Conservation (phyloP, 1,284 basidiomycete species). For the Cutaneotrichosporon sp. region DNA sequence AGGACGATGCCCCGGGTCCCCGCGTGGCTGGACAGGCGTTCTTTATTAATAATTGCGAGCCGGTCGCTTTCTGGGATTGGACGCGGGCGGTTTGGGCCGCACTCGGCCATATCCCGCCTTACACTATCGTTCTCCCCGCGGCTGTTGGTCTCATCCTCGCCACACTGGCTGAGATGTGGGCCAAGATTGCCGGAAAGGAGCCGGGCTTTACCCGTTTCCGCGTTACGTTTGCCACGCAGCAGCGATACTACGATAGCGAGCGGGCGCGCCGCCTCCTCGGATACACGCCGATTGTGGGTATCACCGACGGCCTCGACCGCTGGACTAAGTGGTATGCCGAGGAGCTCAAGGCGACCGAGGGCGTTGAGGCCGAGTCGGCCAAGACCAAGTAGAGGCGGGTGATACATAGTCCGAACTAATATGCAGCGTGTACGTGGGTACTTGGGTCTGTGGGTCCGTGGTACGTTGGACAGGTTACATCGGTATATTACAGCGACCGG, state of each 20-base stretch:
- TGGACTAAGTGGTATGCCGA: slow-evolving; percentile 49
- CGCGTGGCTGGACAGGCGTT: slow-evolving; percentile 88
- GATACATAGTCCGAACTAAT: slow-evolving; percentile 1
- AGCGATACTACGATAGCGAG: slow-evolving; percentile 92
- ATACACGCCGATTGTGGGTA: slow-evolving; percentile 85
- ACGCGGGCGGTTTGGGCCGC: slow-evolving; percentile 79
- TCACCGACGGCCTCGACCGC: slow-evolving; percentile 81
- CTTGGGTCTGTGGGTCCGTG: too few species aligned
- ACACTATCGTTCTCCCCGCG: slow-evolving; percentile 63
- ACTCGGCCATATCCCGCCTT: slow-evolving; percentile 63
- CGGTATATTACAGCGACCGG: not conserved
- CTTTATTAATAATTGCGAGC: slow-evolving; percentile 98
- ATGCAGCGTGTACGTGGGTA: not conserved
- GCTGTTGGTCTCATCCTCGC: slow-evolving; percentile 69
- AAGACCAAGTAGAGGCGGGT: slow-evolving; percentile 13
- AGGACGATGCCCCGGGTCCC: slow-evolving; percentile 31
- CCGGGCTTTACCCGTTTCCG: slow-evolving; percentile 88
- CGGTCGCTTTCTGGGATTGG: slow-evolving; percentile 95
- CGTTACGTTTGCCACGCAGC: slow-evolving; percentile 66
- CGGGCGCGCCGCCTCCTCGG: slow-evolving; percentile 87
- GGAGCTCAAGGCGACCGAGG: slow-evolving; percentile 40
- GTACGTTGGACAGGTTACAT: not conserved
- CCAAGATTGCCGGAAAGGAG: slow-evolving; percentile 73
- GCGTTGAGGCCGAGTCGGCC: slow-evolving; percentile 3
- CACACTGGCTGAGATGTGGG: slow-evolving; percentile 69